Base-by-base conservation (phyloP, 225 moss, liverwort and hornwort genomes). In the Physcomitrellopsis africana region DNA sequence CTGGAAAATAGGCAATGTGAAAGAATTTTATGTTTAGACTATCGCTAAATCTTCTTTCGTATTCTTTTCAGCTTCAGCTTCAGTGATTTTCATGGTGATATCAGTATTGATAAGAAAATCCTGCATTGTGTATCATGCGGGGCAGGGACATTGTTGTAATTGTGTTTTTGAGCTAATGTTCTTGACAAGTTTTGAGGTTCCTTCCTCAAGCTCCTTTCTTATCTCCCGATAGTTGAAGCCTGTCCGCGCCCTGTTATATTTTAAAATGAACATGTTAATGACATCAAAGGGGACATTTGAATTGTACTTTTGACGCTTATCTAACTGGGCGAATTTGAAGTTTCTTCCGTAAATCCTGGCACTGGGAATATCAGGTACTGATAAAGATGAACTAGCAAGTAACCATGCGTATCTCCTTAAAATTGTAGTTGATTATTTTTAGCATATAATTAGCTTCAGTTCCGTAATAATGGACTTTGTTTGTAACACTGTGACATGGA, bases 181-280 rank as follows among this genome's bases (percentile, higher is more conserved):
- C 41, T 57, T 37, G 62, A 62, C n/a, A 61, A 61, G 76, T 15
- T 17, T 51, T 68, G 53, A 24, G 47, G 45, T 64, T 32, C 63
- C 18, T 45, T 27, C 11, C 37, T 51, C 51, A 60, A 24, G 24
- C 24, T 24, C 24, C 24, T 24, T 24, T 24, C 1, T 24, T 24
- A 24, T 75, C 19, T 18, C 8, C n/a, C 18, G 45, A 45, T 61
- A 19, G 18, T n/a, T 26, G 7, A 0, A n/a, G 8, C 13, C 26
- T 17, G 20, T 15, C 1, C 51, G 16, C 3, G 37, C 37, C 15
- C 60, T 16, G 16, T 11, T 59, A 1, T 11, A 20, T 15, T 58
- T 32, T 48, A 16, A 20, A 37, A 24, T 10, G 72, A 72, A 51
- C 41, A 51, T 37, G 49, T 23, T 16, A 22, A 16, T 22, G 15